phyloP scores from a whole-genome alignment of 2,329 filamentous ascomycete species.

The Fusarium sp. region DNA sequence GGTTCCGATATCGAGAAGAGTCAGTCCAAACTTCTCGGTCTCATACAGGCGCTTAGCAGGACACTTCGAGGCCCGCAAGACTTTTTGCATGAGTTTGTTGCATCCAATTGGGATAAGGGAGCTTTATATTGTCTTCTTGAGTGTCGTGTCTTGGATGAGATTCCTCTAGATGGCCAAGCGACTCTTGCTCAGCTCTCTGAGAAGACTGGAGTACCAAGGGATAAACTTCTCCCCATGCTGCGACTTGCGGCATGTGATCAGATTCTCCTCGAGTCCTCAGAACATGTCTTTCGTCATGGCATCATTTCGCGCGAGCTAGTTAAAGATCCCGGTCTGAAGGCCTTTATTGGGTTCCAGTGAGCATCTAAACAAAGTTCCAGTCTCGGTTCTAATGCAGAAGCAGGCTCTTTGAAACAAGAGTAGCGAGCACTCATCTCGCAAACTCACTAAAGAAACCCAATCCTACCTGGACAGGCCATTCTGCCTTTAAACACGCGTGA shows the following conservation, averaged over 20 bases:
- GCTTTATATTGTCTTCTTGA: slow-evolving; percentile 34
- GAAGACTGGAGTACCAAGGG: slow-evolving; percentile 14
- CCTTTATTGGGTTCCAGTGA: slow-evolving; percentile 37
- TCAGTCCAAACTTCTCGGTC: slow-evolving; percentile 18
- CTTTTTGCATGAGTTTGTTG: slow-evolving; percentile 57
- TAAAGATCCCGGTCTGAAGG: slow-evolving; percentile 21
- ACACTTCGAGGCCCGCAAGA: slow-evolving; percentile 14
- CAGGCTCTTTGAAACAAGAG: slow-evolving; percentile 36
- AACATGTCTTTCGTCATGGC: slow-evolving; percentile 20
- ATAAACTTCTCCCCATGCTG: slow-evolving; percentile 30
- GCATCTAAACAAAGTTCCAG: background rate
- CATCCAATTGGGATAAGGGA: slow-evolving; percentile 46
- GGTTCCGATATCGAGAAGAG: slow-evolving; percentile 9
- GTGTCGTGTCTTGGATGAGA: slow-evolving; percentile 19
- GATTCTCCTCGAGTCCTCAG: slow-evolving; percentile 16
- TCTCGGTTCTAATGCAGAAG: background rate
- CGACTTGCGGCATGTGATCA: slow-evolving; percentile 28
- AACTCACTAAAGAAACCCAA: slow-evolving; percentile 32
- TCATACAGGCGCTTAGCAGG: slow-evolving; percentile 16
- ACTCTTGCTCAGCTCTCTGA: slow-evolving; percentile 19
- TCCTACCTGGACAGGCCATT: slow-evolving; percentile 32
- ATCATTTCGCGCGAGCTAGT: slow-evolving; percentile 18
- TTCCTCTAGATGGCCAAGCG: slow-evolving; percentile 15
- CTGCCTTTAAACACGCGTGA: slow-evolving; percentile 38
- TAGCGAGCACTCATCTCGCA: slow-evolving; percentile 33